Evolutionary conservation across 2,329 filamentous ascomycete species (phyloP).

Genomic region (Balansia obtecta): DNA sequence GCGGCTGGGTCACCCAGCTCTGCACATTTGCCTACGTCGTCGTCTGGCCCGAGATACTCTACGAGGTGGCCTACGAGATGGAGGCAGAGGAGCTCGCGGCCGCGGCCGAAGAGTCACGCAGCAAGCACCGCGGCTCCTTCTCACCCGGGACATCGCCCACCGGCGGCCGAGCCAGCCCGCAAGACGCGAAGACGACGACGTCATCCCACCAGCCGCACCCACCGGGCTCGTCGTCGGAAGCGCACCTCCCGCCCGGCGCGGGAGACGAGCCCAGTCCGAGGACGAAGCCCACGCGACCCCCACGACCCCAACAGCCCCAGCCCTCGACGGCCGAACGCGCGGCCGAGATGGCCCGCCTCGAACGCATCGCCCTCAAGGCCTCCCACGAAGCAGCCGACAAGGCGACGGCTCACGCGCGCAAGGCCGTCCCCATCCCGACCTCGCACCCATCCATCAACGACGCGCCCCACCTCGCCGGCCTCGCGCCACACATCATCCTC

Average conservation of each 20-base stretch:
- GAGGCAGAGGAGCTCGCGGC: constrained; percentile 49
- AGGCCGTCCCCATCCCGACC: constrained; percentile 34
- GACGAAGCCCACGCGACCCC: background rate
- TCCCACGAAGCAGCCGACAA: constrained; percentile 43
- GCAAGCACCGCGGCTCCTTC: background rate
- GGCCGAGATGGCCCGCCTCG: constrained; percentile 48
- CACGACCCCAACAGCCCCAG: background rate
- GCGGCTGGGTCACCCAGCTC: constrained; percentile 87
- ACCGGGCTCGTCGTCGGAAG: constrained; percentile 11
- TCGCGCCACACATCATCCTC: constrained; percentile 56
- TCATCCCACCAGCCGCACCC: background rate
- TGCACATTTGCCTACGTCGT: constrained; percentile 85
- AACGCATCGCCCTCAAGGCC: constrained; percentile 43
- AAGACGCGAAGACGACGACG: background rate
- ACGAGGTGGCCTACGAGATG: constrained; percentile 62
- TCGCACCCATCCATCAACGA: constrained; percentile 43
- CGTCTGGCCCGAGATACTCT: constrained; percentile 70
- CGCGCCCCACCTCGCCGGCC: constrained; percentile 42
- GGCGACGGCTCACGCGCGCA: constrained; percentile 41
- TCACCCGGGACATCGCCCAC: background rate
- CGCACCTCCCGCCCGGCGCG: constrained; percentile 4
- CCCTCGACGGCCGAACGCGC: constrained; percentile 39
- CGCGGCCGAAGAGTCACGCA: constrained; percentile 13
- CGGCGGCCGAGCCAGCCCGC: background rate
- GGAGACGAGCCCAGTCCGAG: constrained; percentile 3